Evolutionary conservation across 23 red algal species (phyloP), one percentile per base, ranked within the genome.

Genomic region (Agarophyton chilense): DNA sequence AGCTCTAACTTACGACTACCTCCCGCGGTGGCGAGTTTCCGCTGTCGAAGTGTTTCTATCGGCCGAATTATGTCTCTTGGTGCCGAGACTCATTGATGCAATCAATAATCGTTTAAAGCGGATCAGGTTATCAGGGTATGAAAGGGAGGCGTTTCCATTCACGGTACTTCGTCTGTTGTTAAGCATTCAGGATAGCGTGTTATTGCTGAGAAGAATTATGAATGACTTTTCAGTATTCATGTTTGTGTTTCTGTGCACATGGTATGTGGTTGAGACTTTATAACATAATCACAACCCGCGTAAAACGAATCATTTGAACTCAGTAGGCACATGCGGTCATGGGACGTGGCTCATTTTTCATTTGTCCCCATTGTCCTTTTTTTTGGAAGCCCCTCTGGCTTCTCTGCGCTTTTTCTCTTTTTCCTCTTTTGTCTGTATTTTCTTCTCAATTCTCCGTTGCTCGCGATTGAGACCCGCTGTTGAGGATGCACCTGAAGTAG

Each of bases 221-320:
- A 62, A 81, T 33, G 77, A 81, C 28, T 81, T 81, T 61, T 57
- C 51, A 42, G 33, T 81, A 39, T 81, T 81, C 57, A 61, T 81
- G 45, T 57, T 81, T 57, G 53, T 42, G 24, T 57, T 81, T 57
- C 77, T 81, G 11, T 57, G 77, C 33, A 44, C 77, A 40, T 81
- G 77, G 77, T 81, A 81, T 44, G 13, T 35, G 50, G 22, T 81
- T 13, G 29, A 72, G 42, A 5, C 39, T 72, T 72, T 41, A n/a
- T n/a, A 72, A 31, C 56, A 61, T 29, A 61, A 31, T 25, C 22
- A 61, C 25, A 4, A 10, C 10, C 3, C 2, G 56, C 56, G 56
- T 61, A 61, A 61, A 61, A 61, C 56, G 56, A 17, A 6, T 47
- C 6, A 47, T 47, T 47, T 47, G 44, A 12, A 6, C 6, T 47